Evolutionary conservation across 495 filamentous ascomycete genomes (phyloP).

Genomic region (Bacidia rubella): DNA sequence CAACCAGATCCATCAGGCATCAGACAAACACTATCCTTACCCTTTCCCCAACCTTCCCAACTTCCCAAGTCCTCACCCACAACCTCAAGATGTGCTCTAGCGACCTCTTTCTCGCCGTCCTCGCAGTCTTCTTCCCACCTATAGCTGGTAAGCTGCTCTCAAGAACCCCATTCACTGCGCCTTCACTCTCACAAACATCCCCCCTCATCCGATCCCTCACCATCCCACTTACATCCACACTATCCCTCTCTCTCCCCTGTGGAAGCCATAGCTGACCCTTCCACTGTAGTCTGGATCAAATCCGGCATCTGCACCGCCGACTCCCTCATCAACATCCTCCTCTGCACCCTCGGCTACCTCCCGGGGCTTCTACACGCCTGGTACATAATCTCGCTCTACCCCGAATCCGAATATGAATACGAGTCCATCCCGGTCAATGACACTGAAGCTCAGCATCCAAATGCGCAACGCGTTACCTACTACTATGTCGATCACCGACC

Average conservation of each 20-base stretch:
- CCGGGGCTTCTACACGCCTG: conserved; percentile 89
- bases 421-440: conserved; percentile 42
- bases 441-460: conserved; percentile 32
- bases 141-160: conserved; percentile 58
- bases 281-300: conserved; percentile 78
- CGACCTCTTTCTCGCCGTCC: conserved; percentile 76
- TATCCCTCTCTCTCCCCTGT: not conserved
- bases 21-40: not conserved
- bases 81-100: conserved; percentile 37
- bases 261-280: conserved; percentile 11
- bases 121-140: conserved; percentile 90
- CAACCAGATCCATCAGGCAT: not conserved
- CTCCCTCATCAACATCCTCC: conserved; percentile 86
- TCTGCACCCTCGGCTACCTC: conserved; percentile 77
- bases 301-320: conserved; percentile 85
- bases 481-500: conserved; percentile 48
- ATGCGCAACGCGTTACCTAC: conserved; percentile 45
- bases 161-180: not conserved
- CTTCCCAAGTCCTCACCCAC: not conserved
- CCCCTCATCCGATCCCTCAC: too few relatives aligned
- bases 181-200: not conserved
- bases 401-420: conserved; percentile 57
- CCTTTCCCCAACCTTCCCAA: not conserved
- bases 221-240: conserved; percentile 9
- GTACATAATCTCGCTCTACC: conserved; percentile 93